Conservation (phyloP, 805 yeast species). For the Candida boidinii region DNA sequence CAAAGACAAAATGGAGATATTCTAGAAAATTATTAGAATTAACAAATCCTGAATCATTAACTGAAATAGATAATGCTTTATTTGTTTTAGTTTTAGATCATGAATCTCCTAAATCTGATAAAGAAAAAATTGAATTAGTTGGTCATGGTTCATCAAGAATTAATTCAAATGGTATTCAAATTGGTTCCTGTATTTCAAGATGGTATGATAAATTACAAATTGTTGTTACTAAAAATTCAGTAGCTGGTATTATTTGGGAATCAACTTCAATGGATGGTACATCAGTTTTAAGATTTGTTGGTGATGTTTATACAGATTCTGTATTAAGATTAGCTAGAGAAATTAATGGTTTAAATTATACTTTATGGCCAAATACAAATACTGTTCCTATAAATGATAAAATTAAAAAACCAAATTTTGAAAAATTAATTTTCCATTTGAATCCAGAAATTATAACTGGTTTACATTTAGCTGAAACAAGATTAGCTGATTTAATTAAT, state of each 20-base stretch:
- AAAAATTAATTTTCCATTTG: conserved; percentile 24
- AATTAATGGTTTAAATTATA: conserved; percentile 48
- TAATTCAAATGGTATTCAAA: conserved; percentile 38
- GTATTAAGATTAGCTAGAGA: conserved; percentile 48
- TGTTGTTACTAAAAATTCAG: conserved; percentile 44
- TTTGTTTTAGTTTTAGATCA: conserved; percentile 45
- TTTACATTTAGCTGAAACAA: conserved; percentile 47
- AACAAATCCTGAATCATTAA: conserved; percentile 28
- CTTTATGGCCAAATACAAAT: conserved; percentile 38
- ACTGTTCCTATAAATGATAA: conserved; percentile 24
- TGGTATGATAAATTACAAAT: conserved; percentile 54
- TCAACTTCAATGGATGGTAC: conserved; percentile 51
- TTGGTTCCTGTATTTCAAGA: conserved; percentile 49
- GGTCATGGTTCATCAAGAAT: conserved; percentile 44
- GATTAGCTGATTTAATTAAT: conserved; percentile 47
- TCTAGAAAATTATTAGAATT: conserved; percentile 33
- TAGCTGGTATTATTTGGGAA: conserved; percentile 55
- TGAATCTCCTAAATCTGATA: conserved; percentile 36
- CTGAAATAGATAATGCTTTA: conserved; percentile 37
- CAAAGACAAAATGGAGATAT: conserved; percentile 37
- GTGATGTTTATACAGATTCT: conserved; percentile 51
- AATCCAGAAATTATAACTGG: conserved; percentile 39
- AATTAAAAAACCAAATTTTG: conserved; percentile 27
- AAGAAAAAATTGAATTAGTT: conserved; percentile 39
- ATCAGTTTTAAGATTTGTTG: conserved; percentile 44